Conservation (phyloP, 192 early-diverging fungal genomes). For the Gryganskiella cystojenkinii region DNA sequence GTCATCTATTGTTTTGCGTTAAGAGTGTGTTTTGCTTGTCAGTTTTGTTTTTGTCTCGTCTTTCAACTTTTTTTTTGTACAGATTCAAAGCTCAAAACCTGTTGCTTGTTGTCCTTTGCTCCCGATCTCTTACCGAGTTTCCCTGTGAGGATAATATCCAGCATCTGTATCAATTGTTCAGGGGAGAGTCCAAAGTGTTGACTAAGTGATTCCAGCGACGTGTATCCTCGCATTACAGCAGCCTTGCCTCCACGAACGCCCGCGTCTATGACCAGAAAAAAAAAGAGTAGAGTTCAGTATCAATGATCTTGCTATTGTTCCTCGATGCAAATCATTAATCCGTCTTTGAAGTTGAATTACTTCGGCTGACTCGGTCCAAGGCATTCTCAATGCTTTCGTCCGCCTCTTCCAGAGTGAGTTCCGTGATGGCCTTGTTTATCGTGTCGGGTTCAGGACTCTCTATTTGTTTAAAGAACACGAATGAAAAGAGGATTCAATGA, state of each 20-base stretch:
- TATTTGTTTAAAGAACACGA: not conserved
- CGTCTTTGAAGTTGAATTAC: no score
- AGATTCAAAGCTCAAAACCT: no score
- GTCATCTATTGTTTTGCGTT: constrained; percentile 31
- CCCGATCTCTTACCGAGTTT: constrained; percentile 52
- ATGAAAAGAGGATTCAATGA: not conserved
- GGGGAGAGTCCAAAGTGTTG: constrained; percentile 43
- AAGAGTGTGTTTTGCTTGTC: not conserved
- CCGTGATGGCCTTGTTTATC: not conserved
- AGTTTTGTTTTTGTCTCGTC: no score
- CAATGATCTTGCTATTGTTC: constrained; percentile 1
- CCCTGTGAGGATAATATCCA: constrained; percentile 45
- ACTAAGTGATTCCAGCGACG: constrained; percentile 26
- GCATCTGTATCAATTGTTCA: constrained; percentile 22
- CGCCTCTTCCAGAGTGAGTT: constrained; percentile 31
- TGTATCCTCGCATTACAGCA: constrained; percentile 9
- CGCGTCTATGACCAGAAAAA: constrained; percentile 27
- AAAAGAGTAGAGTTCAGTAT: not conserved
- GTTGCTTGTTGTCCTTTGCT: no score
- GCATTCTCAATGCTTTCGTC: constrained; percentile 16
- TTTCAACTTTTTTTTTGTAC: no score
- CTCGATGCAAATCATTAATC: no score
- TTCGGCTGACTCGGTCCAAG: constrained; percentile 34
- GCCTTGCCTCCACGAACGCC: constrained; percentile 40
- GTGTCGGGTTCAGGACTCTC: not conserved